Conservation (phyloP, 2,329 filamentous ascomycete species). For the Leptographium procerum region DNA sequence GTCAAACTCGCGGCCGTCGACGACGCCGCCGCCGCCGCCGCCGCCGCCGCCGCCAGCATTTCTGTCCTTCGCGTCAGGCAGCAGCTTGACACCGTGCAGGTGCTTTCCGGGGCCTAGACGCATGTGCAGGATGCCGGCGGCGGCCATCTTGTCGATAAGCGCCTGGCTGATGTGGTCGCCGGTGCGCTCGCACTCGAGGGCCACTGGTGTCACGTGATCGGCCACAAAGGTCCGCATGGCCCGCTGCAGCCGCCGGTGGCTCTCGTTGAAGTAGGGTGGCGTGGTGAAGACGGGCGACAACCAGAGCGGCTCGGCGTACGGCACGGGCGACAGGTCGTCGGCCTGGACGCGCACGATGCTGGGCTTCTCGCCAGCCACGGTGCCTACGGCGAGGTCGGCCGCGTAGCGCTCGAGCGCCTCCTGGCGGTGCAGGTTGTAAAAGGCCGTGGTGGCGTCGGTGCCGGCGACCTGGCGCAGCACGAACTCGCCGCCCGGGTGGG, state of each 20-base stretch:
- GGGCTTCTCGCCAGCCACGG: slow-evolving; percentile 60
- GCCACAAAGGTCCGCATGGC: slow-evolving; percentile 66
- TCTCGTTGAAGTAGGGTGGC: slow-evolving; percentile 65
- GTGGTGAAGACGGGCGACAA: slow-evolving; percentile 63
- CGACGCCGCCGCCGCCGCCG: slow-evolving; percentile 56
- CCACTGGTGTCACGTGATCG: slow-evolving; percentile 59
- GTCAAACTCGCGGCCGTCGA: slow-evolving; percentile 72
- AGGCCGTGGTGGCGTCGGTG: slow-evolving; percentile 67
- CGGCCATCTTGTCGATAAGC: slow-evolving; percentile 69
- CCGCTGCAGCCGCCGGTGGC: slow-evolving; percentile 55
- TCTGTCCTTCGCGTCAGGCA: slow-evolving; percentile 21
- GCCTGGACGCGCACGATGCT: slow-evolving; percentile 58
- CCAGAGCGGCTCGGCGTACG: slow-evolving; percentile 81
- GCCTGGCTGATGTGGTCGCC: slow-evolving; percentile 60
- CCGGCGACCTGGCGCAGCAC: slow-evolving; percentile 74
- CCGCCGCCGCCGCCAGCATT: slow-evolving; percentile 57
- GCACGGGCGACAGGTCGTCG: slow-evolving; percentile 65
- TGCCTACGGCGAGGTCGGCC: slow-evolving; percentile 61
- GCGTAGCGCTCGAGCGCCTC: slow-evolving; percentile 78
- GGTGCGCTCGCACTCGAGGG: slow-evolving; percentile 61
- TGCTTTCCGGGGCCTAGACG: slow-evolving; percentile 74
- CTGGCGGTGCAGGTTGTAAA: slow-evolving; percentile 87
- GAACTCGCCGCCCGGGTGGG: slow-evolving; percentile 71
- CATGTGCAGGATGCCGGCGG: slow-evolving; percentile 66
- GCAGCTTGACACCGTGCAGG: slow-evolving; percentile 56